phyloP scores from a whole-genome alignment of 1,284 basidiomycete species.

The Malassezia yamatoensis region DNA sequence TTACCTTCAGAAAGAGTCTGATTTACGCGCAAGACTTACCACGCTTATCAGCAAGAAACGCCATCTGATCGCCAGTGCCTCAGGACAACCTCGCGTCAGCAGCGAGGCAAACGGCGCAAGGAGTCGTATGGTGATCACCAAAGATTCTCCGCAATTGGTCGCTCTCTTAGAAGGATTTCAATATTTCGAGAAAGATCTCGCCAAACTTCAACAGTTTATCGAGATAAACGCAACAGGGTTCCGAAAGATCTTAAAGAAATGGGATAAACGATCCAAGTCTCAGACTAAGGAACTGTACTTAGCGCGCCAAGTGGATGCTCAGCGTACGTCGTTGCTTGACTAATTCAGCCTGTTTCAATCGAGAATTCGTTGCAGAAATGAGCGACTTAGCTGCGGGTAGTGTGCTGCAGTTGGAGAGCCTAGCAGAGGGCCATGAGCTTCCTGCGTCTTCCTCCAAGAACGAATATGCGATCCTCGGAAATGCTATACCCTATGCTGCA shows the following conservation, averaged over 20 bases:
- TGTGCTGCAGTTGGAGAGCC: conserved; percentile 77
- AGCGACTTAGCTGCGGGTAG: conserved; percentile 90
- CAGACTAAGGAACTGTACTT: conserved; percentile 94
- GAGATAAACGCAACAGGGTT: conserved; percentile 97
- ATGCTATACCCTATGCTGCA: conserved; percentile 5
- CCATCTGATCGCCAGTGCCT: conserved; percentile 52
- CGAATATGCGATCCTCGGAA: conserved; percentile 10
- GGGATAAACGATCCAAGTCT: conserved; percentile 90
- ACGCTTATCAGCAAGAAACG: conserved; percentile 92
- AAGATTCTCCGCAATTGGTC: conserved; percentile 40
- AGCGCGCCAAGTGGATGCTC: conserved; percentile 91
- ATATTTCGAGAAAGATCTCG: conserved; percentile 86
- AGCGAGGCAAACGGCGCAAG: conserved; percentile 14
- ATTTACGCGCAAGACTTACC: conserved; percentile 75
- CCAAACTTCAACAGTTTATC: conserved; percentile 90
- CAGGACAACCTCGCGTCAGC: not conserved
- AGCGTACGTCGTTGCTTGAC: conserved; percentile 56
- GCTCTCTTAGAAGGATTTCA: conserved; percentile 89
- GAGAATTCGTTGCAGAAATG: conserved; percentile 92
- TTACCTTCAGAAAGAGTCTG: conserved; percentile 94
- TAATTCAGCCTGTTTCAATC: conserved; percentile 53
- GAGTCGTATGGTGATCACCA: conserved; percentile 26
- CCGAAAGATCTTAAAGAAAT: conserved; percentile 96
- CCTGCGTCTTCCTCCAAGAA: conserved; percentile 8
- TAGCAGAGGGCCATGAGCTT: conserved; percentile 29